phyloP scores from a whole-genome alignment of 768 basidiomycete genomes.

The Brasilioporus rufonigricans region DNA sequence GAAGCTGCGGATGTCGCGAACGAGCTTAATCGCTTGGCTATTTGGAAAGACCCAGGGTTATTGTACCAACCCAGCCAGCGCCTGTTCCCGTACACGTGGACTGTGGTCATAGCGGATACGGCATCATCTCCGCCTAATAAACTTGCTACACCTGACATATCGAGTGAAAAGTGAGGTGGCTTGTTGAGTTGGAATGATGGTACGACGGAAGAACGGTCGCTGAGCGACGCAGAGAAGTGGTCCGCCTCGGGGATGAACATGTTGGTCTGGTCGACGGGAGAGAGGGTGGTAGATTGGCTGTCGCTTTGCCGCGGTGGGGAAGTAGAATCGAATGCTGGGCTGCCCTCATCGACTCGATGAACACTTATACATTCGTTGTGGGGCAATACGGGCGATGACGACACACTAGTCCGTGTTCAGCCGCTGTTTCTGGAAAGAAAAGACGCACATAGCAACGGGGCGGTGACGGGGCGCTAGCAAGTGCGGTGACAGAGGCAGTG shows the following conservation, averaged over 20 bases:
- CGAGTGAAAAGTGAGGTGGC: too few species aligned
- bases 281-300: not conserved
- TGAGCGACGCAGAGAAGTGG: not conserved
- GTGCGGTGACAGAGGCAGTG: too few species aligned
- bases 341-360: not conserved
- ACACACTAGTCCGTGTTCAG: too few species aligned
- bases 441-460: too few species aligned
- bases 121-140: not conserved
- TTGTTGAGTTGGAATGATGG: not conserved
- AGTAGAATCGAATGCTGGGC: not conserved
- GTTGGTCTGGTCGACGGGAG: not conserved
- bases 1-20: not conserved
- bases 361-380: not conserved
- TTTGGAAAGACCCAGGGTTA: not conserved
- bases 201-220: not conserved
- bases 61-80: not conserved
- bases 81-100: too few species aligned
- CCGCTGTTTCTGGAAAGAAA: too few species aligned
- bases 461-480: too few species aligned
- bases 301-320: not conserved
- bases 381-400: not conserved
- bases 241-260: not conserved
- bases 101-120: too few species aligned
- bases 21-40: not conserved
- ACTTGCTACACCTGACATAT: too few species aligned